phyloP scores from a whole-genome alignment of 2,329 filamentous ascomycete species.

The Daldinia eschscholtzii region DNA sequence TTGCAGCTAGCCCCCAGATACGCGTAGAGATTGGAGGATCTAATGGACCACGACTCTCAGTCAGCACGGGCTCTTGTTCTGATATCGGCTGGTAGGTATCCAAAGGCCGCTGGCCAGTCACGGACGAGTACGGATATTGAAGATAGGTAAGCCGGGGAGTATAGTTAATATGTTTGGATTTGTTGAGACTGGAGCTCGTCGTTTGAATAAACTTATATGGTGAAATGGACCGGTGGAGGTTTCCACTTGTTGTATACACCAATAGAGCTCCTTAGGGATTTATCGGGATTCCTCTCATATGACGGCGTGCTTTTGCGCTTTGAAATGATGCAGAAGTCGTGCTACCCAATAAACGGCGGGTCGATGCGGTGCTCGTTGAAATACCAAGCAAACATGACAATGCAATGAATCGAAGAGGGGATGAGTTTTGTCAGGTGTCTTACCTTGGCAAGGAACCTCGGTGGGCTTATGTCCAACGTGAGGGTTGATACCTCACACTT shows the following conservation, averaged over 20 bases:
- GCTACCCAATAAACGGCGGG: conserved; percentile 21
- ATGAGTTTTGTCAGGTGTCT: conserved; percentile 25
- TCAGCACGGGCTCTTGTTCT: conserved; percentile 31
- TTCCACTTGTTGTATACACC: conserved; percentile 13
- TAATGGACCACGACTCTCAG: conserved; percentile 19
- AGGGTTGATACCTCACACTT: conserved; percentile 33
- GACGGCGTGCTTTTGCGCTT: conserved; percentile 20
- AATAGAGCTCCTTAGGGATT: conserved; percentile 17
- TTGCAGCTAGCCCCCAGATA: conserved; percentile 22
- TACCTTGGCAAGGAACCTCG: conserved; percentile 29
- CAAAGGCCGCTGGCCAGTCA: background rate
- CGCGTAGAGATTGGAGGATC: conserved; percentile 11
- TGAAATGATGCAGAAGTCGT: conserved; percentile 23
- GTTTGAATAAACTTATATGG: conserved; percentile 17
- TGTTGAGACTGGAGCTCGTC: conserved; percentile 6
- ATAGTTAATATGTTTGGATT: conserved; percentile 1
- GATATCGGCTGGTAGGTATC: conserved; percentile 7
- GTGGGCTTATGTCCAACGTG: conserved; percentile 30
- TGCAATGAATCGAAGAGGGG: conserved; percentile 21
- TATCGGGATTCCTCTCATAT: conserved; percentile 23
- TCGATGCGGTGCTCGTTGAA: conserved; percentile 31
- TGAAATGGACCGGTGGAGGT: conserved; percentile 13
- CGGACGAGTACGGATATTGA: conserved; percentile 3
- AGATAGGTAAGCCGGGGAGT: conserved; percentile 9
- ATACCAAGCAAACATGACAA: conserved; percentile 31